phyloP scores from a whole-genome alignment of 345 rosid species.

The Salix caprea region DNA sequence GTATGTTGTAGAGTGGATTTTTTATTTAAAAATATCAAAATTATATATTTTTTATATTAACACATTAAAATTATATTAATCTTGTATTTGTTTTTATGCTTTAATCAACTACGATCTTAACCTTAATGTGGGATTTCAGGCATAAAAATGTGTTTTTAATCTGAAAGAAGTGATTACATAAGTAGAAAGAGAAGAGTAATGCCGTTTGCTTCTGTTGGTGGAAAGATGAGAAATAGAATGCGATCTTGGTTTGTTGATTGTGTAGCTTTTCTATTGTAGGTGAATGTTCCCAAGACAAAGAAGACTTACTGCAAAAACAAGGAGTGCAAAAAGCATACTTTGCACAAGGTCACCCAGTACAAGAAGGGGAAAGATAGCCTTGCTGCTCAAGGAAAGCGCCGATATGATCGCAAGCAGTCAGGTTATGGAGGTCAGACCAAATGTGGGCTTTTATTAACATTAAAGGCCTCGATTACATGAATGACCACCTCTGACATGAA shows the following conservation, averaged over 20 bases:
- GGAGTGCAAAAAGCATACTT: constrained; percentile 73
- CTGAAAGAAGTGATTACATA: background rate
- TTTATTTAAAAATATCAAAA: too few relatives aligned
- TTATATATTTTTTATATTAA: too few relatives aligned
- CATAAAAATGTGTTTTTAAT: background rate
- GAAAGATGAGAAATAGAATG: background rate
- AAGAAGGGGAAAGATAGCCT: constrained; percentile 83
- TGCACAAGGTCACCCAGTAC: constrained; percentile 82
- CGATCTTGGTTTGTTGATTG: background rate
- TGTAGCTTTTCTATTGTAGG: background rate
- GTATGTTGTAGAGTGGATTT: too few relatives aligned
- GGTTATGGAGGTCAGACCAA: constrained; percentile 66
- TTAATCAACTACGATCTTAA: too few relatives aligned
- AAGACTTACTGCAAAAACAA: constrained; percentile 42
- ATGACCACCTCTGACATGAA: background rate
- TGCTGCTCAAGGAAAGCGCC: constrained; percentile 79
- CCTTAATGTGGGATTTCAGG: too few relatives aligned
- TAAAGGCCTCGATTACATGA: background rate
- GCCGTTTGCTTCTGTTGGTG: background rate
- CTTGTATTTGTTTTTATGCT: too few relatives aligned
- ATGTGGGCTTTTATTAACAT: background rate
- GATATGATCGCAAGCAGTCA: constrained; percentile 77
- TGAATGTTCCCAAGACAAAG: constrained; percentile 19
- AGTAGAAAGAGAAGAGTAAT: background rate
- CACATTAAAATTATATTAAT: too few relatives aligned